phyloP scores from a whole-genome alignment of 176 grass and related monocot species.

The Oryza nivara region DNA sequence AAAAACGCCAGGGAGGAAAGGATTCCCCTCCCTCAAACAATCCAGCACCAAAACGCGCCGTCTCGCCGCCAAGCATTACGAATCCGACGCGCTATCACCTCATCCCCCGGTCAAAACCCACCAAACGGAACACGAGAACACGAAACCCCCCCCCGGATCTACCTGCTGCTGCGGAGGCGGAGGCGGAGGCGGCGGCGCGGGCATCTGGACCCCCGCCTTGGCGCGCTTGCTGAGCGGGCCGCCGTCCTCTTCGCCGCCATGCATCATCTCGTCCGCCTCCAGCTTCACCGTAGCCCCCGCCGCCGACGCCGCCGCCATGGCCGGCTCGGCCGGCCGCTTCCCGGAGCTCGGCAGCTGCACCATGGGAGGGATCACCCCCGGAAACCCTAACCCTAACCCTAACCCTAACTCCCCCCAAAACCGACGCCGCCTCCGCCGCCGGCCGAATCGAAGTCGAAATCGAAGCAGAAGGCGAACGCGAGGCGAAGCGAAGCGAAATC shows the following conservation, averaged over 20 bases:
- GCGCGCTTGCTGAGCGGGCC: conserved; percentile 44
- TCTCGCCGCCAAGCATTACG: background rate
- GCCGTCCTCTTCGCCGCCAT: background rate
- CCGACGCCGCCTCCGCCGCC: background rate
- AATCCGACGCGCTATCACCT: background rate
- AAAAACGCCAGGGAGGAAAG: background rate
- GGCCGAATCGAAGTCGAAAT: conserved; percentile 19
- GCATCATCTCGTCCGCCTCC: conserved; percentile 44
- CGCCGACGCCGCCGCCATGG: conserved; percentile 19
- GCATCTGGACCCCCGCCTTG: conserved; percentile 14
- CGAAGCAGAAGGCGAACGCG: background rate
- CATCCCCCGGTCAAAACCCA: background rate
- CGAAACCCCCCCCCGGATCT: conserved; percentile 21
- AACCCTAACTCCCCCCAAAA: background rate
- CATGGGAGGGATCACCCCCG: conserved; percentile 39
- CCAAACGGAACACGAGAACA: background rate
- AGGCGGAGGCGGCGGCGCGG: background rate
- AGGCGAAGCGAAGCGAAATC: background rate
- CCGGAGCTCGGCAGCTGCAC: conserved; percentile 57
- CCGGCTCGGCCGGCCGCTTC: conserved; percentile 44
- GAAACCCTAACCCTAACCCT: conserved; percentile 32
- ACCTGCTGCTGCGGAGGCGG: conserved; percentile 33
- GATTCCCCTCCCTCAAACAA: background rate
- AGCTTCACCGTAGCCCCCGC: conserved; percentile 35
- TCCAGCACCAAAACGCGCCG: background rate